Conservation (phyloP, 179 eudicot species). For the Silene noctiflora region DNA sequence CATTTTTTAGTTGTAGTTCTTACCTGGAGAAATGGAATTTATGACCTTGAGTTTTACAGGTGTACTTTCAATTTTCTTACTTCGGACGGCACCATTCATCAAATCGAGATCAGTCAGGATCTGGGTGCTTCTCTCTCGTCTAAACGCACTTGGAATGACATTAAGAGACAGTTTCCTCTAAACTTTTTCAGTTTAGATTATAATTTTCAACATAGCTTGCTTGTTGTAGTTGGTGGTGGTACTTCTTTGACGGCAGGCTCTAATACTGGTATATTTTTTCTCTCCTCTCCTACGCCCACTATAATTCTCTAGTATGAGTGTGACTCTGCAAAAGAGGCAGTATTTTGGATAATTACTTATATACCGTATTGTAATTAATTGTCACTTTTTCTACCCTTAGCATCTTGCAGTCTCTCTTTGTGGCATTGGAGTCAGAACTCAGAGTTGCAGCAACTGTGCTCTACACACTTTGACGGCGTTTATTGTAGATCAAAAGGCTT, state of each 20-base stretch:
- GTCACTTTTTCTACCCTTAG: constrained; percentile 35
- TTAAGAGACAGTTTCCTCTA: constrained; percentile 45
- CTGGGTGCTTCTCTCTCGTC: constrained; percentile 62
- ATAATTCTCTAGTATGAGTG: not conserved
- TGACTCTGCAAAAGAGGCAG: constrained; percentile 8
- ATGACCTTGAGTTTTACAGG: constrained; percentile 47
- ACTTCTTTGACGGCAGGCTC: constrained; percentile 30
- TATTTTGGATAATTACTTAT: not conserved
- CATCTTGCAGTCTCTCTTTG: constrained; percentile 56
- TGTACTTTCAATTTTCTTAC: constrained; percentile 71
- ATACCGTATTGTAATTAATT: not conserved
- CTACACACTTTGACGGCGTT: constrained; percentile 54
- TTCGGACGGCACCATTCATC: constrained; percentile 77
- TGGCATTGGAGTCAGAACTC: constrained; percentile 56
- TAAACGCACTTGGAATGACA: constrained; percentile 40
- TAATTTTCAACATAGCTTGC: constrained; percentile 45
- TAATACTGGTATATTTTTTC: constrained; percentile 37
- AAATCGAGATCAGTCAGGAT: constrained; percentile 79
- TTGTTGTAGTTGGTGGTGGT: constrained; percentile 60
- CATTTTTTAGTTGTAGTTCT: constrained; percentile 2
- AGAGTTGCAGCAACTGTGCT: constrained; percentile 40
- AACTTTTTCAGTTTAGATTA: constrained; percentile 60
- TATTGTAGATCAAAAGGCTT: constrained; percentile 52
- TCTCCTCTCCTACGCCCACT: not conserved
- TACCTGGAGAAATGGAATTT: not conserved